Evolutionary conservation across 768 basidiomycete species (phyloP), one percentile per base, ranked within the genome.

Genomic region (Antrodiella citrinella): DNA sequence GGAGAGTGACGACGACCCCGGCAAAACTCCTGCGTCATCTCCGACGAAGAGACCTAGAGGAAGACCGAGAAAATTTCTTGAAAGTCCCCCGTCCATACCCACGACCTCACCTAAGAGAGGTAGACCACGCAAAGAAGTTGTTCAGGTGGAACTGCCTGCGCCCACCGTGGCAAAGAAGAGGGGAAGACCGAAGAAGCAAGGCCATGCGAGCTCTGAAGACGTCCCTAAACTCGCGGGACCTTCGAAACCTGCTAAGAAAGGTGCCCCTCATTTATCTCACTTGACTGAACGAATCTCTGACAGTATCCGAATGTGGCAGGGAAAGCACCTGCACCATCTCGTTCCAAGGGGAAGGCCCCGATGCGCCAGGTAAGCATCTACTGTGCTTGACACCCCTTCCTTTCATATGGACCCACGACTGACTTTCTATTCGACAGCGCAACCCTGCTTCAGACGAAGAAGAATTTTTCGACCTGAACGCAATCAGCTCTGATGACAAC

Each of bases 391-490:
- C n/a, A n/a, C n/a, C n/a, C n/a, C n/a, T n/a, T n/a, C n/a, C n/a
- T n/a, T n/a, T n/a, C n/a, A n/a, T n/a, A n/a, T n/a, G n/a, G n/a
- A n/a, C n/a, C n/a, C n/a, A n/a, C n/a, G n/a, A n/a, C n/a, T n/a
- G n/a, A n/a, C n/a, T n/a, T n/a, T n/a, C n/a, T n/a, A n/a, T n/a
- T n/a, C n/a, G n/a, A n/a, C n/a, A n/a, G n/a, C n/a, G n/a, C n/a
- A n/a, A n/a, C n/a, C n/a, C n/a, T n/a, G n/a, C n/a, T n/a, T n/a
- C n/a, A n/a, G 30, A 35, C 30, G 30, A 35, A 26, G 51, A 49
- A 12, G 63, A 65, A 38, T 59, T 56, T 50, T 65, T 65, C 43
- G 62, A 65, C 48, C 50, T 65, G 26, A 47, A 60, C 43, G 57
- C 54, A 20, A 54, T 63, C 43, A 59, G 57, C 43, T 50, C 59